phyloP scores from a whole-genome alignment of 2,329 filamentous ascomycete genomes.

The Pseudopithomyces chartarum region DNA sequence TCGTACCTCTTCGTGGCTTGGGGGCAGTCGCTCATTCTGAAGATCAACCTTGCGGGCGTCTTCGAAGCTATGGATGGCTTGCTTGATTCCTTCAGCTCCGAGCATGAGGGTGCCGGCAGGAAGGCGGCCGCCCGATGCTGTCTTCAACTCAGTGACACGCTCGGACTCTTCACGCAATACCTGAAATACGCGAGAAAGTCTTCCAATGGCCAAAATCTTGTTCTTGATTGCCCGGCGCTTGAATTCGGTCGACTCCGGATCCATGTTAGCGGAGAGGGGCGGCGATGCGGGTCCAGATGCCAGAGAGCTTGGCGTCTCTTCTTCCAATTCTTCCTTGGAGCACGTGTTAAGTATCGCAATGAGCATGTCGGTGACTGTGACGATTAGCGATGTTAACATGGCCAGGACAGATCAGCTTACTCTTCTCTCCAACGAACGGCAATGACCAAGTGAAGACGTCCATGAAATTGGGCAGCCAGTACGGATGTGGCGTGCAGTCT shows the following conservation, averaged over 20 bases:
- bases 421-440: conserved; percentile 96
- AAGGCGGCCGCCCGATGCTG: conserved; percentile 86
- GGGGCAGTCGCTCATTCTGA: conserved; percentile 93
- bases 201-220: conserved; percentile 97
- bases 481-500: conserved; percentile 96
- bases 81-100: conserved; percentile 97
- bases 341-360: conserved; percentile 98
- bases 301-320: conserved; percentile 78
- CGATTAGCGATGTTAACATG: conserved; percentile 22
- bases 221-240: conserved; percentile 98
- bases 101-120: conserved; percentile 97
- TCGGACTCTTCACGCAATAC: conserved; percentile 97
- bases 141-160: conserved; percentile 96
- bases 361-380: conserved; percentile 86
- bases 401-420: conserved; percentile 24
- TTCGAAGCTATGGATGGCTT: conserved; percentile 95
- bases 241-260: conserved; percentile 87
- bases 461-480: conserved; percentile 99
- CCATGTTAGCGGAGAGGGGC: conserved; percentile 62
- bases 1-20: conserved; percentile 88
- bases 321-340: conserved; percentile 95
- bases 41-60: conserved; percentile 96
- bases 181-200: conserved; percentile 96
- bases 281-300: conserved; percentile 76
- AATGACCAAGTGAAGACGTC: conserved; percentile 99